phyloP scores from a whole-genome alignment of 2,329 filamentous ascomycete genomes.

The Cyphellophora europaea region DNA sequence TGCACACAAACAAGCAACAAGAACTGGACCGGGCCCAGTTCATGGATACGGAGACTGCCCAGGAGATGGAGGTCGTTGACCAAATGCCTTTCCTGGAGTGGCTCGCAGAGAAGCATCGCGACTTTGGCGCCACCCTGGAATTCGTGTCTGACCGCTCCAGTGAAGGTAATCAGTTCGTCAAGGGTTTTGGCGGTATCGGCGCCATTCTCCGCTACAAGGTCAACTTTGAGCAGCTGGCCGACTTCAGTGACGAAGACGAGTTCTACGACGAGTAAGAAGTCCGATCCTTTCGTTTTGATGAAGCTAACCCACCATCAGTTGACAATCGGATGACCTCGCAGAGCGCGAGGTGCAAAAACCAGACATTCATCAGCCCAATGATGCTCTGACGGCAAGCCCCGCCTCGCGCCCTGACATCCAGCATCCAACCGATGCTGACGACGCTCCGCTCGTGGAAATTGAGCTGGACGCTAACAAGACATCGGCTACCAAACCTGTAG shows the following conservation, averaged over 20 bases:
- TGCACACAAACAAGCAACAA: conserved; percentile 83
- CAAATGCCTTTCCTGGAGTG: conserved; percentile 96
- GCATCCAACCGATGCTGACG: conserved; percentile 1
- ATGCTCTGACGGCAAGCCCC: conserved; percentile 46
- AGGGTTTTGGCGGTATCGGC: conserved; percentile 97
- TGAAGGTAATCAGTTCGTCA: conserved; percentile 99
- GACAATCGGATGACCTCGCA: conserved; percentile 82
- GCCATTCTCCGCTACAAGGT: conserved; percentile 98
- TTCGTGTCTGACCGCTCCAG: conserved; percentile 97
- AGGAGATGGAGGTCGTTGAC: conserved; percentile 91
- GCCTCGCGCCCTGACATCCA: not conserved
- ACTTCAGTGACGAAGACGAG: conserved; percentile 76
- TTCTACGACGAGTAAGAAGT: conserved; percentile 84
- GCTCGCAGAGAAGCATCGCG: conserved; percentile 97
- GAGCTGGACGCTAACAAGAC: too few relatives aligned
- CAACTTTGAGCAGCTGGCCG: conserved; percentile 98
- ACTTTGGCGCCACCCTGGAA: conserved; percentile 90
- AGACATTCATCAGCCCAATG: conserved; percentile 39
- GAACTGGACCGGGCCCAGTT: conserved; percentile 76
- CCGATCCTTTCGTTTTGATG: too few relatives aligned
- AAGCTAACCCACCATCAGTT: too few relatives aligned
- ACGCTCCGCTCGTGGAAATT: too few relatives aligned
- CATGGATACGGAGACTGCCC: conserved; percentile 88
- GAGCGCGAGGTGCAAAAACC: conserved; percentile 74
- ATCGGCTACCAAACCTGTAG: too few relatives aligned